Evolutionary conservation across 371 early-diverging fungal genomes (phyloP), one percentile per base, ranked within the genome.

Genomic region (Saksenaea vasiformis): DNA sequence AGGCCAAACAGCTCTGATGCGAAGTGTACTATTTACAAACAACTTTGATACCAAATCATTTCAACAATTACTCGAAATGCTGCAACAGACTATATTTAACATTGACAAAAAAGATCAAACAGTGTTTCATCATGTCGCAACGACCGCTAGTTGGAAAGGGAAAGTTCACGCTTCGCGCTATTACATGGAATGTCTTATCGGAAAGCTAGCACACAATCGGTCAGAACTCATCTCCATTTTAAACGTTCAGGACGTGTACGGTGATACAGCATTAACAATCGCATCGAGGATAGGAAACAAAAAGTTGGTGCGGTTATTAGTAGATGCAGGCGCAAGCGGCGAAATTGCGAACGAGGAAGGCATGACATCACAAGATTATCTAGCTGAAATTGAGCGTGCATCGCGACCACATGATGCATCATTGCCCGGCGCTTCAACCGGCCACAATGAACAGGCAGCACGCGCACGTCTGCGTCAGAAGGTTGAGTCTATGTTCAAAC

Each of bases 251-350:
- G 97, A 97, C 67, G 74, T 62, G n/a, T 84, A 84, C 34, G 98
- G 98, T 1, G 92, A 97, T 65, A 96, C 98, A 1, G 95, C 97
- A 7, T 70, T 97, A 66, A 93, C 89, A 43, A 86, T 96, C 44
- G 94, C 95, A 0, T 90, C 94, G 0, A 78, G 92, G 24, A 74
- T 85, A 5, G 93, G 93, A 4, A 90, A 91, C 67, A 78, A 88
- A 38, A 76, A 80, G 8, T 70, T 95, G 26, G 85, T 92, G 2
- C 83, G 87, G 54, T 61, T 91, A 70, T 68, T 97, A 19, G 60
- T 95, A 38, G 87, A 93, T n/a, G 91, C 87, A 5, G 95, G 96
- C 3, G 97, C 96, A 0, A 88, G 91, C 62, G 66, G 83, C 3
- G 79, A 82, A 11, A 85, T 95, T 43, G 75, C 77, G 28, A 97